Percentiles rank a stretch among this genome's conserved stretches.
phyloP scores from a whole-genome alignment of 768 basidiomycete genomes.

The Crassisporium funariophilum region DNA sequence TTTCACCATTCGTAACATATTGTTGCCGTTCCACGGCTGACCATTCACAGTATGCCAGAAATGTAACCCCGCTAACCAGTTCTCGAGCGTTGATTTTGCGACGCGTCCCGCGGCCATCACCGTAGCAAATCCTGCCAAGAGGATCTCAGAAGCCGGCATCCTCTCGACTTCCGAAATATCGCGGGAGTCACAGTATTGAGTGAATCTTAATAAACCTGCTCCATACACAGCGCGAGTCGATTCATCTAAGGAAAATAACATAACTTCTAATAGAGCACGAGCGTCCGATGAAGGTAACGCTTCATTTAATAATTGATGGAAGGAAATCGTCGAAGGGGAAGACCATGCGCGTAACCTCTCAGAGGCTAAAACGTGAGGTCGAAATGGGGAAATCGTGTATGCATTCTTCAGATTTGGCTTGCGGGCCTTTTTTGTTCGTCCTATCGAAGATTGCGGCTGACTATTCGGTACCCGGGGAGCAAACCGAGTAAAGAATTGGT shows the following conservation, averaged over 20 bases:
- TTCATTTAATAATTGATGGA: background rate
- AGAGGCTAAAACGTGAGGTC: slow-evolving; percentile 6
- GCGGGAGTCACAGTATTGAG: slow-evolving; percentile 31
- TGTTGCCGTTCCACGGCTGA: slow-evolving; percentile 31
- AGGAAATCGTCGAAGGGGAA: background rate
- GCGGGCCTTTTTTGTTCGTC: background rate
- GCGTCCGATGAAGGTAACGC: background rate
- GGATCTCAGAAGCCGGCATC: slow-evolving; percentile 30
- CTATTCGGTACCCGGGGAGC: too few relatives aligned
- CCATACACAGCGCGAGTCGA: slow-evolving; percentile 24
- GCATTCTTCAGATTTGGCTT: background rate
- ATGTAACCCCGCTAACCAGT: slow-evolving; percentile 30
- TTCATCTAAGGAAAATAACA: slow-evolving; percentile 1
- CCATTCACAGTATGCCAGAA: slow-evolving; percentile 37
- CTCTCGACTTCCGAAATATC: slow-evolving; percentile 21
- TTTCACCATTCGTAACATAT: slow-evolving; percentile 19
- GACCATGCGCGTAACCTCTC: background rate
- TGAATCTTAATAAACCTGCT: slow-evolving; percentile 33
- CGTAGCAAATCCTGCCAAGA: slow-evolving; percentile 30
- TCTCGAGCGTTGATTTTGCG: slow-evolving; percentile 23
- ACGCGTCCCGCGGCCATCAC: slow-evolving; percentile 12
- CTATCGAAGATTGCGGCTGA: background rate
- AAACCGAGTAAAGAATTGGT: too few relatives aligned
- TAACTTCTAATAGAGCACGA: slow-evolving; percentile 1
- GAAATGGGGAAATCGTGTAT: background rate